These are phyloP conservation scores for Remersonia thermophila DNA, from an alignment of 2,329 filamentous ascomycete species.

Conservation along the genomic window DNA sequence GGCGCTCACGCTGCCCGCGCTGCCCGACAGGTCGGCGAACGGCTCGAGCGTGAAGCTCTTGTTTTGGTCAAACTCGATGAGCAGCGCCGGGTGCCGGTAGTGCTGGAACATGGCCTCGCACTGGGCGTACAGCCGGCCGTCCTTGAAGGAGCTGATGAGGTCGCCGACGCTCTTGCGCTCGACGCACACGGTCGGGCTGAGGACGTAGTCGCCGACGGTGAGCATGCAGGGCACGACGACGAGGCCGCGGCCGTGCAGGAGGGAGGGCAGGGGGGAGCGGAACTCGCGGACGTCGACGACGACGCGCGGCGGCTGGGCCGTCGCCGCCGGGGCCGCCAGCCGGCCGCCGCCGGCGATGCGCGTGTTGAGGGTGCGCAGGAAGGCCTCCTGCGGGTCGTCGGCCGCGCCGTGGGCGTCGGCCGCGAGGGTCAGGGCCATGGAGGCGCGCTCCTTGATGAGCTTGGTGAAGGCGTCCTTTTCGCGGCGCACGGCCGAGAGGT, in stretches of 20 bases:
- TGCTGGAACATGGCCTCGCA: conserved; percentile 89
- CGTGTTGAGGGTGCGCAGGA: conserved; percentile 91
- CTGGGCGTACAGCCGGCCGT: conserved; percentile 84
- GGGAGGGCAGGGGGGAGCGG: conserved; percentile 77
- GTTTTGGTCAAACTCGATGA: conserved; percentile 96
- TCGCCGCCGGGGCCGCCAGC: conserved; percentile 56
- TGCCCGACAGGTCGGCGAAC: conserved; percentile 54
- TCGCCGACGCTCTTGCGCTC: conserved; percentile 91
- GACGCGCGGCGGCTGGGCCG: conserved; percentile 75
- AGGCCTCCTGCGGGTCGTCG: conserved; percentile 78
- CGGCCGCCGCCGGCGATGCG: conserved; percentile 88
- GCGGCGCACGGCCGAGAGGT: conserved; percentile 75
- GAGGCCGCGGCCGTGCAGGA: conserved; percentile 81
- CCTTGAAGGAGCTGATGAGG: conserved; percentile 80
- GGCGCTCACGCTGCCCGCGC: conserved; percentile 49
- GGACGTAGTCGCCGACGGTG: conserved; percentile 90
- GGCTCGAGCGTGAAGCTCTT: conserved; percentile 92
- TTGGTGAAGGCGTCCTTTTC: conserved; percentile 96
- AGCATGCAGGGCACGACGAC: conserved; percentile 87
- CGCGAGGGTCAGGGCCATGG: conserved; percentile 81
- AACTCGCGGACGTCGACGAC: conserved; percentile 96
- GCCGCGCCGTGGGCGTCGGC: conserved; percentile 49
- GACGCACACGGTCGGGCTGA: conserved; percentile 82
- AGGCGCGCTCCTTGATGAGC: conserved; percentile 84
- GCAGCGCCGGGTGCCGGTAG: conserved; percentile 78